These are phyloP conservation scores for Zancudomyces culisetae DNA, from an alignment of 371 early-diverging fungal genomes.

Conservation along the genomic window DNA sequence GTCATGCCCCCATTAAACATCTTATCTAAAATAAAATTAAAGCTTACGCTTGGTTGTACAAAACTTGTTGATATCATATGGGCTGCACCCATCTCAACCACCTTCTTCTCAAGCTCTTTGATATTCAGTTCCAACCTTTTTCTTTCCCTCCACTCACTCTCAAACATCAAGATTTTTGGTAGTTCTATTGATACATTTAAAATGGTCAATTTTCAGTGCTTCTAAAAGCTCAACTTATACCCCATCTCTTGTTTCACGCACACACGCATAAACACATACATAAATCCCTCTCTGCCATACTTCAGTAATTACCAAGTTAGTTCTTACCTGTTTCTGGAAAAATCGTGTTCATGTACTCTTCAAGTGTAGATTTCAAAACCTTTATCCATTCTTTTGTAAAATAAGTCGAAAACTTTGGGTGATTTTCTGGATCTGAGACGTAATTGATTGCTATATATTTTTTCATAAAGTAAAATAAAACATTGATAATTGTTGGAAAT, in stretches of 20 bases:
- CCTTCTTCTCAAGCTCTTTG: neutral
- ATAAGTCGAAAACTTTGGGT: conserved; percentile 21
- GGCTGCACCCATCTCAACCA: neutral
- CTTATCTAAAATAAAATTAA: neutral
- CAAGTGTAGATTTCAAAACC: conserved; percentile 10
- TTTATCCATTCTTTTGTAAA: conserved; percentile 18
- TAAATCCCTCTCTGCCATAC: neutral
- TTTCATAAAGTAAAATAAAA: neutral
- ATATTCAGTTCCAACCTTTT: neutral
- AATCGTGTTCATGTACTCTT: conserved; percentile 20
- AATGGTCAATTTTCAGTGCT: neutral
- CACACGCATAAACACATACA: neutral
- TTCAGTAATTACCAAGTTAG: neutral
- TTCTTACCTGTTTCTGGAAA: conserved; percentile 14
- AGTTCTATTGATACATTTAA: neutral
- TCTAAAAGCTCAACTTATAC: neutral
- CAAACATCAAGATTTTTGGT: neutral
- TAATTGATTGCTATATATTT: conserved; percentile 10
- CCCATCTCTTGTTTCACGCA: neutral
- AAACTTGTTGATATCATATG: neutral
- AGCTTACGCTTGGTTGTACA: neutral
- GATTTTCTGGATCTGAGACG: conserved; percentile 9
- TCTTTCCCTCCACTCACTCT: neutral
- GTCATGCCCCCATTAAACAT: neutral
- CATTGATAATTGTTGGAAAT: neutral